Conservation (phyloP, 257 asterid genomes). For the Penstemon newberryi region DNA sequence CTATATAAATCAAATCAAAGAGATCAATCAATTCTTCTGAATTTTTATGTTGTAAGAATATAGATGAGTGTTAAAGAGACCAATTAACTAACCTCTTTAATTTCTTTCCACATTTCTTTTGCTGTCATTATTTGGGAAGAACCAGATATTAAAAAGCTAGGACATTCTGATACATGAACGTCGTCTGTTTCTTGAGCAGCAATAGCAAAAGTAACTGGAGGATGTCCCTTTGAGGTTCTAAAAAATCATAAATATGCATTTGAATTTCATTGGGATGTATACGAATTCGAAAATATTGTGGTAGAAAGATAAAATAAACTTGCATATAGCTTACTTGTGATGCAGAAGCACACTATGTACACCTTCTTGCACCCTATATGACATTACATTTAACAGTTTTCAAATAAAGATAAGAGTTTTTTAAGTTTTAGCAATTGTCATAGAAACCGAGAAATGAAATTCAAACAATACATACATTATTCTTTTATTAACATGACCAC, state of each 20-base stretch:
- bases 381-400: background rate
- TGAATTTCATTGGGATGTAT: background rate
- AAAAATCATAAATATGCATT: slow-evolving; percentile 3
- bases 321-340: slow-evolving; percentile 58
- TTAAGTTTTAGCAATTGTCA: background rate
- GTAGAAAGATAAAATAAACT: background rate
- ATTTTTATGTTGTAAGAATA: background rate
- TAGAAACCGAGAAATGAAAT: slow-evolving; percentile 3
- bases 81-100: slow-evolving; percentile 56
- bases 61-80: background rate
- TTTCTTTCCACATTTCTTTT: slow-evolving; percentile 73
- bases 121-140: slow-evolving; percentile 54
- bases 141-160: slow-evolving; percentile 67
- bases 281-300: background rate
- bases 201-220: slow-evolving; percentile 70
- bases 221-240: slow-evolving; percentile 58
- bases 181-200: slow-evolving; percentile 71
- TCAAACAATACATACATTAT: slow-evolving; percentile 14
- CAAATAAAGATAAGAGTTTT: background rate
- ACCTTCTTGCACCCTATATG: slow-evolving; percentile 33
- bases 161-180: slow-evolving; percentile 71
- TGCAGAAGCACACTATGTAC: slow-evolving; percentile 64
- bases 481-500: slow-evolving; percentile 34
- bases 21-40: background rate
- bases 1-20: slow-evolving; percentile 32